These are phyloP conservation scores for Trichoderma koningii DNA, from an alignment of 2,329 filamentous ascomycete species.

Conservation along the genomic window DNA sequence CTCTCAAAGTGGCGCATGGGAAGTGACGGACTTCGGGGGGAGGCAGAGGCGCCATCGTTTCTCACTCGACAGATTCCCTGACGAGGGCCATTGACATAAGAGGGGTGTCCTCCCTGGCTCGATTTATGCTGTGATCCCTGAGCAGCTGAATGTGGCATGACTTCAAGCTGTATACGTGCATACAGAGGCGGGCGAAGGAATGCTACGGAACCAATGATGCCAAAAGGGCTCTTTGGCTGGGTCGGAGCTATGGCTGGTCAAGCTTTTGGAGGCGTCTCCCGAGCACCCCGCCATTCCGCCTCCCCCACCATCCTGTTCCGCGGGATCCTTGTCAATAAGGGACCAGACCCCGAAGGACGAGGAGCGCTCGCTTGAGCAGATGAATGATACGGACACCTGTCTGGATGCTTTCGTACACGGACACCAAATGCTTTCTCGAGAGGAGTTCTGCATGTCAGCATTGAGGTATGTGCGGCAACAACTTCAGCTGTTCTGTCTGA, in stretches of 20 bases:
- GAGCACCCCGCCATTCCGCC: constrained; percentile 16
- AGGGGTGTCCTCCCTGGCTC: neutral
- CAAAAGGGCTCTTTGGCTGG: neutral
- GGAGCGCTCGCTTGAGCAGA: neutral
- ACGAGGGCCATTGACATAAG: constrained; percentile 4
- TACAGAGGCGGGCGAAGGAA: neutral
- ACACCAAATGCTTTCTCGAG: neutral
- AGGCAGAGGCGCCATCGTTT: constrained; percentile 8
- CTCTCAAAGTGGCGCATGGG: constrained; percentile 18
- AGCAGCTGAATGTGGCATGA: constrained; percentile 19
- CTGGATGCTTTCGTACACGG: too few species aligned
- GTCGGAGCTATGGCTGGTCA: constrained; percentile 19
- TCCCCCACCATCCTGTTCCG: constrained; percentile 8
- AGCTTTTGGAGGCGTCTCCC: constrained; percentile 2
- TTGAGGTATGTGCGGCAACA: neutral
- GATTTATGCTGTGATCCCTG: neutral
- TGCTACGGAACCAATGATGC: neutral
- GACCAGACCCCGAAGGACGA: constrained; percentile 11
- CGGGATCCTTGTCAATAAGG: constrained; percentile 2
- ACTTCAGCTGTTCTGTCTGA: too few species aligned
- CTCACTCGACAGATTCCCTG: neutral
- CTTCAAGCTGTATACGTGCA: constrained; percentile 4
- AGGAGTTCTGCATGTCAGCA: neutral
- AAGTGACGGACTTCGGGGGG: constrained; percentile 2
- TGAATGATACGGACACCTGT: too few species aligned